Evolutionary conservation across 495 filamentous ascomycete species (phyloP).

Genomic region (Xylaria telfairii): DNA sequence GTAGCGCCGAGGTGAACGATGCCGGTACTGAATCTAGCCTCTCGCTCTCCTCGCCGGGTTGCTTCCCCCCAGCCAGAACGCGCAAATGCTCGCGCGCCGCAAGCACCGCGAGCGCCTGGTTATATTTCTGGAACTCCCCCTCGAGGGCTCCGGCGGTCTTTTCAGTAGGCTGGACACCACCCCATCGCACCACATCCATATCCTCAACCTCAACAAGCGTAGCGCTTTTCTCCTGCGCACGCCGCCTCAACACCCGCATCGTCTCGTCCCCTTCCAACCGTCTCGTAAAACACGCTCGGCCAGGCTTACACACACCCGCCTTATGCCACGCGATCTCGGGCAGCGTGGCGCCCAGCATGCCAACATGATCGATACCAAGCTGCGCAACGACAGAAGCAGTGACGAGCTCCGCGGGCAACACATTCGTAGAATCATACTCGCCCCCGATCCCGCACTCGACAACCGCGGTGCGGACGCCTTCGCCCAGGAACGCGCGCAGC

Average conservation of each 20-base stretch:
- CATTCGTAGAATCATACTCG: constrained; percentile 58
- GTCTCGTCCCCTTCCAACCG: constrained; percentile 31
- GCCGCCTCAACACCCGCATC: constrained; percentile 45
- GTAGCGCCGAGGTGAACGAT: constrained; percentile 68
- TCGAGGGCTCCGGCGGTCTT: constrained; percentile 30
- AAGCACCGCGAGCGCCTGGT: constrained; percentile 51
- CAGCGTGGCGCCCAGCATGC: constrained; percentile 53
- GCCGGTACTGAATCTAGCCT: constrained; percentile 30
- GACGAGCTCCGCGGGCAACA: constrained; percentile 42
- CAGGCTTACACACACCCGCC: constrained; percentile 54
- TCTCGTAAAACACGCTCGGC: constrained; percentile 48
- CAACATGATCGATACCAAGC: constrained; percentile 58
- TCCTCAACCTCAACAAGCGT: constrained; percentile 44
- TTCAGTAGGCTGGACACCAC: constrained; percentile 36
- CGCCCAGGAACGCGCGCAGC: constrained; percentile 49
- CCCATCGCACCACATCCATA: constrained; percentile 44
- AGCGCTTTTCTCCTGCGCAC: constrained; percentile 47
- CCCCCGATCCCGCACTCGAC: constrained; percentile 59
- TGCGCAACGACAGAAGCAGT: constrained; percentile 51
- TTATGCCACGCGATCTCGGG: constrained; percentile 62
- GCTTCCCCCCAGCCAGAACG: too few species aligned
- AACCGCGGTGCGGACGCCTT: constrained; percentile 50
- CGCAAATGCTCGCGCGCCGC: constrained; percentile 50
- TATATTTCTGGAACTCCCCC: constrained; percentile 53
- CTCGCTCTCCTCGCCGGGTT: constrained; percentile 5